phyloP scores from a whole-genome alignment of 2,329 filamentous ascomycete genomes.

The Sphaerulina musiva region DNA sequence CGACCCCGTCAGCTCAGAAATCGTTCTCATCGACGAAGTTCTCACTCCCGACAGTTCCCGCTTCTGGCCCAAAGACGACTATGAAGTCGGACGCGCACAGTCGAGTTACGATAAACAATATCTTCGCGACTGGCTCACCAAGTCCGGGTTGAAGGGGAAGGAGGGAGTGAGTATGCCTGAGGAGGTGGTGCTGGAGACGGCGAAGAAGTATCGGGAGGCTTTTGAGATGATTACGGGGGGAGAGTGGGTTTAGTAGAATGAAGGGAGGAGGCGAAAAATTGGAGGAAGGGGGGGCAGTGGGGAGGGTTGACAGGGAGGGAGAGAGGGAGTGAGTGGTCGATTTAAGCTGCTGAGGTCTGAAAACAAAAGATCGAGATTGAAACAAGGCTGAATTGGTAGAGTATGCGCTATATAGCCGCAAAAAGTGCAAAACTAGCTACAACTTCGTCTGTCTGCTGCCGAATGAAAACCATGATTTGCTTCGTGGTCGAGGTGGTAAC shows the following conservation, averaged over 20 bases:
- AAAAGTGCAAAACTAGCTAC: background rate
- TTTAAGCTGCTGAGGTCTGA: background rate
- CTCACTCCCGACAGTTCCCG: constrained; percentile 69
- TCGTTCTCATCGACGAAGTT: constrained; percentile 77
- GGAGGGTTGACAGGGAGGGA: too few relatives aligned
- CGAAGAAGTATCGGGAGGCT: constrained; percentile 67
- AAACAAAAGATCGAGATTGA: background rate
- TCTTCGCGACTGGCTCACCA: constrained; percentile 73
- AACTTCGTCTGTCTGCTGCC: constrained; percentile 19
- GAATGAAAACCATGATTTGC: constrained; percentile 16
- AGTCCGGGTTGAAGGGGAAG: constrained; percentile 66
- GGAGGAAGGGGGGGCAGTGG: too few relatives aligned
- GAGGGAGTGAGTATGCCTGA: constrained; percentile 65
- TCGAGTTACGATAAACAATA: constrained; percentile 75
- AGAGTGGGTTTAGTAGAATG: constrained; percentile 7
- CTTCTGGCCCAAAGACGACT: constrained; percentile 75
- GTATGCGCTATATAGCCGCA: background rate
- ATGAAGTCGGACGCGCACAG: constrained; percentile 67
- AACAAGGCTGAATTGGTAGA: background rate
- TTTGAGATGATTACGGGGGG: constrained; percentile 53
- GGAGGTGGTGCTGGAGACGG: constrained; percentile 63
- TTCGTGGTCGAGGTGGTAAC: constrained; percentile 34
- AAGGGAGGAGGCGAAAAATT: too few relatives aligned
- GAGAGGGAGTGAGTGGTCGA: too few relatives aligned
- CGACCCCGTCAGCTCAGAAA: constrained; percentile 53